phyloP scores from a whole-genome alignment of 108 stramenopile genomes.

The Seminavis robusta region DNA sequence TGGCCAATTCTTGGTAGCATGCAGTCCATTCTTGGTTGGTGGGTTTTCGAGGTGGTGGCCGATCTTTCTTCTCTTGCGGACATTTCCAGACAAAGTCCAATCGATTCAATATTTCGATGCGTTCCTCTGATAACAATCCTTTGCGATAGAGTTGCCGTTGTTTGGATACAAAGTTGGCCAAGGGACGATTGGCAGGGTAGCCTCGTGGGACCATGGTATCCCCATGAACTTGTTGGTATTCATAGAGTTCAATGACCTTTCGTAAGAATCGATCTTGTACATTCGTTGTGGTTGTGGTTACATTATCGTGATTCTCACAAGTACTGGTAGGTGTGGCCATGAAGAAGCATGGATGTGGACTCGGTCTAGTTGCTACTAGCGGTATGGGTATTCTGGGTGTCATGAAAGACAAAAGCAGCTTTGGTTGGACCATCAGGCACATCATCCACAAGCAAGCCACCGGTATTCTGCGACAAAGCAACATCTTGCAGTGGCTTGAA shows the following conservation, averaged over 20 bases:
- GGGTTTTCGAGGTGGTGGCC: neutral
- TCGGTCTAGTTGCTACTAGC: too few relatives aligned
- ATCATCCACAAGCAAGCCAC: too few relatives aligned
- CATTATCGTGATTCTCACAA: too few relatives aligned
- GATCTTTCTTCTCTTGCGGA: neutral
- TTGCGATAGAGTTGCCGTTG: constrained; percentile 52
- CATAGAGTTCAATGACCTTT: constrained; percentile 24
- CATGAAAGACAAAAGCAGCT: too few relatives aligned
- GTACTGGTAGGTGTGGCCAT: too few relatives aligned
- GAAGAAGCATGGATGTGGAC: too few relatives aligned
- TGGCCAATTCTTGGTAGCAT: neutral
- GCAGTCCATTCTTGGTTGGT: neutral
- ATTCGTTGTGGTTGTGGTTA: too few relatives aligned
- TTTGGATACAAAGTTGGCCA: constrained; percentile 68
- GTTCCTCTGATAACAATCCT: constrained; percentile 35
- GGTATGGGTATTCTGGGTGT: too few relatives aligned
- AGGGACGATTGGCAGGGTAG: constrained; percentile 43
- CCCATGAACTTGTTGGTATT: constrained; percentile 38
- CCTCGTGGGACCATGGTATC: constrained; percentile 51
- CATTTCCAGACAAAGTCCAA: constrained; percentile 43
- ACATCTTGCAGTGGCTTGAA: too few relatives aligned
- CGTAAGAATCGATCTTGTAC: too few relatives aligned
- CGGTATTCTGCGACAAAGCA: too few relatives aligned
- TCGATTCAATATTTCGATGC: constrained; percentile 28
- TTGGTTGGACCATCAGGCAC: too few relatives aligned